phyloP scores from a whole-genome alignment of 1,139 yeast genomes.

The Suhomyces ambrosiae region DNA sequence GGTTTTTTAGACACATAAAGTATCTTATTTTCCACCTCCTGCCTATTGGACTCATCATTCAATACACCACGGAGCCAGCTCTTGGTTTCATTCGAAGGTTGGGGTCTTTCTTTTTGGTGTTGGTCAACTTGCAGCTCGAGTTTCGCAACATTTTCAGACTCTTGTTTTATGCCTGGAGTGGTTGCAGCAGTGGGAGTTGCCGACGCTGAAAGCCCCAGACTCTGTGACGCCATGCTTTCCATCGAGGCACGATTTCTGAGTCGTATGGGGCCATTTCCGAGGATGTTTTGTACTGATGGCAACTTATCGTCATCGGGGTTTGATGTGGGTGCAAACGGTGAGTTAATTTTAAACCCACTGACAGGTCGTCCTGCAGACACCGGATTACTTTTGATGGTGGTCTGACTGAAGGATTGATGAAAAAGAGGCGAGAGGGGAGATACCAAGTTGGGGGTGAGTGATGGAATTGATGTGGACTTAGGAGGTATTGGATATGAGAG shows the following conservation, averaged over 20 bases:
- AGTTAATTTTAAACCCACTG: conserved; percentile 1
- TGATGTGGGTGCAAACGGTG: conserved; percentile 3
- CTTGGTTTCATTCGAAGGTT: conserved; percentile 12
- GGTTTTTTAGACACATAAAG: conserved; percentile 30
- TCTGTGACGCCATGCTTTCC: conserved; percentile 9
- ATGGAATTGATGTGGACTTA: conserved; percentile 17
- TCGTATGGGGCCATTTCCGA: conserved; percentile 4
- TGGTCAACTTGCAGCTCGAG: too few species aligned
- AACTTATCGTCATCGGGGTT: conserved; percentile 10
- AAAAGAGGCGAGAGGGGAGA: conserved; percentile 47
- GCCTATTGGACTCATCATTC: conserved; percentile 10
- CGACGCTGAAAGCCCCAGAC: neutral
- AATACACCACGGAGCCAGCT: conserved; percentile 19
- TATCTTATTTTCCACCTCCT: conserved; percentile 2
- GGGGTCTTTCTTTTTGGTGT: too few species aligned
- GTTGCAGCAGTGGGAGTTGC: conserved; percentile 3
- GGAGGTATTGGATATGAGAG: neutral
- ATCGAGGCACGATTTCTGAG: conserved; percentile 7
- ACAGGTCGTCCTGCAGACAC: conserved; percentile 5
- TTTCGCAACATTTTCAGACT: conserved; percentile 1
- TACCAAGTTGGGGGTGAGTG: conserved; percentile 37
- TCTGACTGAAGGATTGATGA: conserved; percentile 40
- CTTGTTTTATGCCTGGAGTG: conserved; percentile 3
- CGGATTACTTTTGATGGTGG: conserved; percentile 15
- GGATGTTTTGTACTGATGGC: conserved; percentile 17